Base-by-base conservation (phyloP, 2,329 filamentous ascomycete species). In the Leptographium wingfieldii region DNA sequence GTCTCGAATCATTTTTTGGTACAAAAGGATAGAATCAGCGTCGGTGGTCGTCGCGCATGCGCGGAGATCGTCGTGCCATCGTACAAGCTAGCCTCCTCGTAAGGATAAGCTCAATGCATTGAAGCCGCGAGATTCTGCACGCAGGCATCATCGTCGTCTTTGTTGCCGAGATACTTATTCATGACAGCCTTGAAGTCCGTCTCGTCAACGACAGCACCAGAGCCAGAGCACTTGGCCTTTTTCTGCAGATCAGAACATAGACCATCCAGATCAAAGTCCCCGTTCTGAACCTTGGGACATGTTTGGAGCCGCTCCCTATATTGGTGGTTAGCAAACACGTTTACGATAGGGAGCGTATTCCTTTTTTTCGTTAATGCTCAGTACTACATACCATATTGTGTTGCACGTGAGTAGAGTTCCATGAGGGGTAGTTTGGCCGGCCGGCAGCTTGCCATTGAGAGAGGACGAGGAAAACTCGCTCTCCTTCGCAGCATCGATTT, bases 161-260 rank as follows among this genome's bases (percentile, higher is more conserved):
- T 73, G 67, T 74, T 73, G 67, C 80, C 77, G 66, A 84, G 77
- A 65, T 84, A 85, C 69, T 84, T 84, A 63, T 77, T 80, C 74
- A 92, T 79, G 58, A 91, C 87, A 49, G 79, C 82, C 69, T 96
- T 88, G 67, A 97, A 95, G 68, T 97, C 92, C 59, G 84, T 83
- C 74, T 95, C 86, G 63, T 91, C 87, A 29, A 99, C 88, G 22
- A 96, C 90, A 14, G 95, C 90, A 19, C 94, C 92, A 22, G 81
- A 87, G 66, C 95, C 89, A 0, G 91, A 95, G 72, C 94, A 99
- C 70, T 92, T 94, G 61, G 94, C 94, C 76, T 99, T 99, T 71
- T 92, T 89, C 65, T 92, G 89, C 16, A 99, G 82, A 70, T 99
- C 92, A 5, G 87, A 88, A 75, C 94, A 99, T 29, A 99, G 81